Evolutionary conservation across 345 rosid species (phyloP), one percentile per base, ranked within the genome.

Genomic region (Populus alba): DNA sequence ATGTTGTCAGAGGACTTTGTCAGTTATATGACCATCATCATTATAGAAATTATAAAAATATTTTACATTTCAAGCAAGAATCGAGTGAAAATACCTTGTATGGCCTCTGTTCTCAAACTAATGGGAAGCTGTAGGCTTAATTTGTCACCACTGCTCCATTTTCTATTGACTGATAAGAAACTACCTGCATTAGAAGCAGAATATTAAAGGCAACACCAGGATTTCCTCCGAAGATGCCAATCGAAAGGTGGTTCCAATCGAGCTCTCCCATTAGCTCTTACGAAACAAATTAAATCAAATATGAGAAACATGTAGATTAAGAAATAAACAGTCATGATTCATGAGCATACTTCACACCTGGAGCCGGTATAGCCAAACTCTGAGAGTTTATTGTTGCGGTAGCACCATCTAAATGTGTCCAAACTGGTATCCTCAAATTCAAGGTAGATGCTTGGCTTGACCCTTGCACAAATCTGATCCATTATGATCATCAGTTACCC

Each of bases 391-490:
- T 65, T 45, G 80, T 70, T 38, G 95, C 93, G 78, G 86, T 79
- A 59, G 94, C 97, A 78, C 87, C 90, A 74, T 80, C 68, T 29
- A 85, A 86, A 71, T 81, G 20, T 35, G 95, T 79, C 99, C 99
- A 96, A 38, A 76, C 53, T 6, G 99, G 99, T 73, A 92, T 84
- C 17, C 98, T 88, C 73, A 94, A 78, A 80, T 94, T 86, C 88
- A 96, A 73, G 65, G 97, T 87, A 35, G 98, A 84, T 55, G 84
- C 78, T 71, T 80, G 83, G 63, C 75, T 86, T 13, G 78, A 51
- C 23, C 82, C 91, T 97, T 93, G 85, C 70, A 81, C 62, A 57
- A 31, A 67, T 20, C 57, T 66, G 63, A 66, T 66, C 51, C 35
- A 55, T 27, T 11, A 13, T 37, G 35, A 39, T 25, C 45, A 41